A percentile compares a stretch with the other conserved stretches of the same genome.
phyloP scores from a whole-genome alignment of 352 stramenopile species.

The Phytophthora pinifolia region DNA sequence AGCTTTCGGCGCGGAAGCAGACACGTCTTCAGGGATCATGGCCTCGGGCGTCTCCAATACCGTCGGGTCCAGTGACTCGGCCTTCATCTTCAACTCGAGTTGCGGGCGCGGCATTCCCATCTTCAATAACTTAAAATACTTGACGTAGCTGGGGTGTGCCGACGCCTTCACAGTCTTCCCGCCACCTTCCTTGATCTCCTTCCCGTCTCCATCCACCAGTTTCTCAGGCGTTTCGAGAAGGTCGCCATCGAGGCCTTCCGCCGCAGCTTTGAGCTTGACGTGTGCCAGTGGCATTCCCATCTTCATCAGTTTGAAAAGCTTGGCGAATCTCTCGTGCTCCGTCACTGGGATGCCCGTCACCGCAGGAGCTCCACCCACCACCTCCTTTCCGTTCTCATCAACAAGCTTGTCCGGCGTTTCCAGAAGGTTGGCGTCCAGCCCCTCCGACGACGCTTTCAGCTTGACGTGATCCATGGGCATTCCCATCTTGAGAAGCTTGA shows the following conservation, averaged over 20 bases:
- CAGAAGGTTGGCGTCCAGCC: conserved; percentile 50
- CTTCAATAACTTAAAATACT: conserved; percentile 97
- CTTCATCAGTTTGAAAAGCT: conserved; percentile 95
- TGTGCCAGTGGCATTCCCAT: conserved; percentile 86
- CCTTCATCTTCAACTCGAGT: conserved; percentile 91
- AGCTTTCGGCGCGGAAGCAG: conserved; percentile 15
- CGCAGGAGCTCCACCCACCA: conserved; percentile 15
- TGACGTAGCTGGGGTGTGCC: conserved; percentile 89
- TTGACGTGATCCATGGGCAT: conserved; percentile 89
- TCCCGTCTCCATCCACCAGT: conserved; percentile 53
- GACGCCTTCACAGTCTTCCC: conserved; percentile 47
- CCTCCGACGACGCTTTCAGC: conserved; percentile 72
- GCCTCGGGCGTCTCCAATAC: conserved; percentile 87
- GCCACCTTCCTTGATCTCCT: conserved; percentile 34
- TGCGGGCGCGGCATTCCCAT: conserved; percentile 93
- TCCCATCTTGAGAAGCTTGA: conserved; percentile 92
- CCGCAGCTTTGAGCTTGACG: conserved; percentile 87
- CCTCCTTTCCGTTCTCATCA: conserved; percentile 56
- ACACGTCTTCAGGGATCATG: conserved; percentile 57
- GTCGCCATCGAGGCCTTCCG: conserved; percentile 61
- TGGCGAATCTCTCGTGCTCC: conserved; percentile 71
- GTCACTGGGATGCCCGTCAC: conserved; percentile 44
- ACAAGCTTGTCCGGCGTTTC: conserved; percentile 63
- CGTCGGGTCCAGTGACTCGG: conserved; percentile 89
- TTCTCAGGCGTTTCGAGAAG: conserved; percentile 68